Evolutionary conservation across 805 yeast species (phyloP).

Genomic region (Yamadazyma takamatsuzukensis): DNA sequence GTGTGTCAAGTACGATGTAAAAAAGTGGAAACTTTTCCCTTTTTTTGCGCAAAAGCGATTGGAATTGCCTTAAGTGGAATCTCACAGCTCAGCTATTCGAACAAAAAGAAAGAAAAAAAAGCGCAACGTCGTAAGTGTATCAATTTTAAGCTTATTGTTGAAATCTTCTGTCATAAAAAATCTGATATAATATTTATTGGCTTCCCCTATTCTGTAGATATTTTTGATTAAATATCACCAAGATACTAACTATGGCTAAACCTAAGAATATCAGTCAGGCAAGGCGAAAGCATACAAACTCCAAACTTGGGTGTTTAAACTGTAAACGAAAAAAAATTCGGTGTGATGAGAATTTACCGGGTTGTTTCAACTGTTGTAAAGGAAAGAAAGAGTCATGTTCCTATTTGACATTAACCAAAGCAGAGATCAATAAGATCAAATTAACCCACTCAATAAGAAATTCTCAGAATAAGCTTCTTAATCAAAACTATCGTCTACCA

Average conservation of each 20-base stretch:
- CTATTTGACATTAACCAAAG: conserved; percentile 16
- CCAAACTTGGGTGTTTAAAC: conserved; percentile 26
- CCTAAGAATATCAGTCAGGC: conserved; percentile 5
- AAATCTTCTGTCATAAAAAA: too few species aligned
- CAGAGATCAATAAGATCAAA: conserved; percentile 20
- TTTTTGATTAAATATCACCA: neutral
- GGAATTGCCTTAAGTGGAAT: too few species aligned
- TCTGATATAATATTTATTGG: too few species aligned
- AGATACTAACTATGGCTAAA: neutral
- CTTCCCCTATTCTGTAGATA: neutral
- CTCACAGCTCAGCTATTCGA: too few species aligned
- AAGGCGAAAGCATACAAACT: conserved; percentile 26
- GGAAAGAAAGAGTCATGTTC: conserved; percentile 25
- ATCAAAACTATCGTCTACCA: conserved; percentile 23
- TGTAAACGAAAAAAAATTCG: conserved; percentile 29
- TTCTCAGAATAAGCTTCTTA: conserved; percentile 23
- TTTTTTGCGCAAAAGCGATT: too few species aligned
- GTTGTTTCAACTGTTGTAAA: conserved; percentile 23
- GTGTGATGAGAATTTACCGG: conserved; percentile 28
- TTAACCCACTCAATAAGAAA: conserved; percentile 25
- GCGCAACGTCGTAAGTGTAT: too few species aligned
- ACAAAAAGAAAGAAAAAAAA: too few species aligned
- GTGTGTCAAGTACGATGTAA: too few species aligned
- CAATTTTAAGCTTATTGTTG: too few species aligned
- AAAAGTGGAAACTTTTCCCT: too few species aligned